Evolutionary conservation across 306 rosid genomes (phyloP).

Genomic region (Medicago arabica): DNA sequence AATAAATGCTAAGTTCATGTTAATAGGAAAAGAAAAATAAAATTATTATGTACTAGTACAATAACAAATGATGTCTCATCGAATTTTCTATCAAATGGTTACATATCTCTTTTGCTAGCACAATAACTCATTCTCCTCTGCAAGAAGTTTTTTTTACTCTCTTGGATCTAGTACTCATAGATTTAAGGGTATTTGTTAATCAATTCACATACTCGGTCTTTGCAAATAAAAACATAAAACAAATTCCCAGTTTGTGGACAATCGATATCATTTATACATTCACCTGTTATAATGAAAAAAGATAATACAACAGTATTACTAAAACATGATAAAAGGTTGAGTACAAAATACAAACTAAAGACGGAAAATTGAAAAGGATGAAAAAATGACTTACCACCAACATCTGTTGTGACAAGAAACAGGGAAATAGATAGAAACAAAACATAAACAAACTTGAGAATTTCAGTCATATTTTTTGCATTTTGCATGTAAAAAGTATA

Average conservation of each 20-base stretch:
- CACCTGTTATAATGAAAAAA: neutral
- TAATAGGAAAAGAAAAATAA: neutral
- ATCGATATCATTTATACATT: neutral
- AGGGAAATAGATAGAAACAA: neutral
- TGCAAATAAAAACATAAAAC: neutral
- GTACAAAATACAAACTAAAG: neutral
- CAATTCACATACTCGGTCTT: neutral
- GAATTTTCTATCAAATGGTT: neutral
- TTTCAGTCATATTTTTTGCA: neutral
- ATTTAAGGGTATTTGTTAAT: neutral
- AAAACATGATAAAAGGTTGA: neutral
- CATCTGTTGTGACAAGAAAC: neutral
- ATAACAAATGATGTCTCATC: neutral
- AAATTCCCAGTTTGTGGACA: neutral
- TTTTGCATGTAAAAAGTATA: neutral
- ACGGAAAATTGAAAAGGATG: neutral
- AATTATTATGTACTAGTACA: neutral
- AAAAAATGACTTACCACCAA: neutral
- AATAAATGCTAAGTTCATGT: neutral
- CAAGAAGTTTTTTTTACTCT: neutral
- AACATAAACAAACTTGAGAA: neutral
- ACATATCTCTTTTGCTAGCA: neutral
- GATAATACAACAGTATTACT: neutral
- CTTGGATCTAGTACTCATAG: neutral
- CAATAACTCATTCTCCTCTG: neutral